Conservation (phyloP, 2,329 filamentous ascomycete genomes). For the Pseudogymnoascus pannorum region DNA sequence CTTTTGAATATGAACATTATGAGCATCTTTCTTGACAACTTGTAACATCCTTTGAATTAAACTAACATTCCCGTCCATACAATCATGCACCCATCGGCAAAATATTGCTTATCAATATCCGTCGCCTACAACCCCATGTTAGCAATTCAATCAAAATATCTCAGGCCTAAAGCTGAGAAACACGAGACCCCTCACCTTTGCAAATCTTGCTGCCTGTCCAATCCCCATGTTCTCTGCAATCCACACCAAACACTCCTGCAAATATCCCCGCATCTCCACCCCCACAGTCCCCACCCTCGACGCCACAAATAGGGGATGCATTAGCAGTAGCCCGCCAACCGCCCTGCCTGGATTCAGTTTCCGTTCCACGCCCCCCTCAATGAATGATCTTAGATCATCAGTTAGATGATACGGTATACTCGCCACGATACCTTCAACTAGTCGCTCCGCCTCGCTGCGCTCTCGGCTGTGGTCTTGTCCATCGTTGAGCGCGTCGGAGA, state of each 20-base stretch:
- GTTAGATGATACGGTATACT: slow-evolving; percentile 22
- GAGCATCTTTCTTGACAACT: not conserved
- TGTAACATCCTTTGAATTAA: not conserved
- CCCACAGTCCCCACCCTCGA: slow-evolving; percentile 16
- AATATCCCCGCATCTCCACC: slow-evolving; percentile 13
- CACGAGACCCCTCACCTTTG: slow-evolving; percentile 18
- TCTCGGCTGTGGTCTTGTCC: not conserved
- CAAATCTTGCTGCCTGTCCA: slow-evolving; percentile 21
- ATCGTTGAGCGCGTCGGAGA: slow-evolving; percentile 4
- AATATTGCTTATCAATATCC: slow-evolving; percentile 15
- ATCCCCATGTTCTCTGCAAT: slow-evolving; percentile 24
- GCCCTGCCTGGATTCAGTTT: slow-evolving; percentile 15
- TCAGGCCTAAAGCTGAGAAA: not conserved
- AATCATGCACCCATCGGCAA: slow-evolving; percentile 20
- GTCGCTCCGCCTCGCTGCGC: not conserved
- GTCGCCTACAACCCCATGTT: slow-evolving; percentile 1
- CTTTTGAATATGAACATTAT: not conserved
- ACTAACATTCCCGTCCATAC: slow-evolving; percentile 19
- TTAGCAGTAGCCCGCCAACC: slow-evolving; percentile 23
- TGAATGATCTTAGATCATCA: slow-evolving; percentile 18
- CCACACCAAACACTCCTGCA: slow-evolving; percentile 21
- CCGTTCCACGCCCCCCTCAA: slow-evolving; percentile 9
- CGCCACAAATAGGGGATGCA: slow-evolving; percentile 22
- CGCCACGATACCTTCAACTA: slow-evolving; percentile 17
- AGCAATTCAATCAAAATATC: not conserved